phyloP scores from a whole-genome alignment of 2,329 filamentous ascomycete species.

The Alternaria sp. region DNA sequence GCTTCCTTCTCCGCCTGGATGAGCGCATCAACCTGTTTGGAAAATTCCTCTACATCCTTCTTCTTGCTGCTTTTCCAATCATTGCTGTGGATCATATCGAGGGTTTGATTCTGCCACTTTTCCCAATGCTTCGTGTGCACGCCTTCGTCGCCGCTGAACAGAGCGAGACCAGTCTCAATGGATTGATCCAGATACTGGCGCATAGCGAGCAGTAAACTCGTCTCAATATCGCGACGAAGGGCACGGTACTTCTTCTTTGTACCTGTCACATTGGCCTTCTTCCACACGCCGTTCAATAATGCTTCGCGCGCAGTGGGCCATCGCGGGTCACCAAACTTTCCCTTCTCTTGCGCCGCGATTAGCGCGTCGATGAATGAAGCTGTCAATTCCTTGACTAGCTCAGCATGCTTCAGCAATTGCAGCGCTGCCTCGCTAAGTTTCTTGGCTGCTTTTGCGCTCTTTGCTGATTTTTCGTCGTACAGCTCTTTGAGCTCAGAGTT shows the following conservation, averaged over 20 bases:
- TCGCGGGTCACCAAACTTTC: conserved; percentile 25
- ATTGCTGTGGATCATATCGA: conserved; percentile 32
- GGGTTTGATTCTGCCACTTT: conserved; percentile 37
- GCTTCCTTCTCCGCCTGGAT: conserved; percentile 29
- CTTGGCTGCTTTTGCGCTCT: conserved; percentile 14
- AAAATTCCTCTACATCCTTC: conserved; percentile 38
- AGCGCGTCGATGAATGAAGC: conserved; percentile 28
- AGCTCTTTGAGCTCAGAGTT: conserved; percentile 26
- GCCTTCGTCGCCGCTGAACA: conserved; percentile 27
- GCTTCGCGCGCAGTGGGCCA: conserved; percentile 34
- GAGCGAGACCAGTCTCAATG: conserved; percentile 33
- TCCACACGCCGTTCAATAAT: conserved; percentile 39
- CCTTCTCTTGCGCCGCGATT: conserved; percentile 26
- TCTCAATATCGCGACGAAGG: conserved; percentile 33
- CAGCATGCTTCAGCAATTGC: conserved; percentile 35
- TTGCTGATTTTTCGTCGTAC: conserved; percentile 22
- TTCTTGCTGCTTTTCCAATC: conserved; percentile 37
- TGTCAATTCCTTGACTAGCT: conserved; percentile 28
- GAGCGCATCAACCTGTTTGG: conserved; percentile 29
- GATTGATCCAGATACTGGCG: conserved; percentile 39
- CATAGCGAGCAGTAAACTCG: conserved; percentile 32
- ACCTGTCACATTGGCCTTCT: conserved; percentile 35
- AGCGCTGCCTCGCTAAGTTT: conserved; percentile 36
- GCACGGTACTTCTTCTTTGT: conserved; percentile 33
- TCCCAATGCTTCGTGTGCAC: conserved; percentile 23